These are phyloP conservation scores for Xylaria sp. DNA, from an alignment of 2,329 filamentous ascomycete genomes.

Conservation along the genomic window DNA sequence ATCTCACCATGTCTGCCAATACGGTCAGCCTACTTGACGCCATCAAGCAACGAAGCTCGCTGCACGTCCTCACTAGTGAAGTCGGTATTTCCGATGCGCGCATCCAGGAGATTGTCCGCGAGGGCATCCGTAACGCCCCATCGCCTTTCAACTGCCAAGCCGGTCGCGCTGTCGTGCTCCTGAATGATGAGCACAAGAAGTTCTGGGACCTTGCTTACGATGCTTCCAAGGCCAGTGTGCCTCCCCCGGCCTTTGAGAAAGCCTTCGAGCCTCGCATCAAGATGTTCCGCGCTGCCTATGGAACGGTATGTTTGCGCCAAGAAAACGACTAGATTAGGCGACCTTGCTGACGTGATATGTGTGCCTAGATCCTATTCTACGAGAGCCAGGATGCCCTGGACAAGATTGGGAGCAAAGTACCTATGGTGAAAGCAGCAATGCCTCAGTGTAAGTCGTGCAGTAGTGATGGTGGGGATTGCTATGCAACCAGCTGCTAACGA, in stretches of 20 bases:
- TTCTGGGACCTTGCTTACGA: conserved; percentile 31
- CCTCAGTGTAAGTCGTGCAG: conserved; percentile 28
- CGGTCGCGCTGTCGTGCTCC: conserved; percentile 24
- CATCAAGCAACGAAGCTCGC: conserved; percentile 23
- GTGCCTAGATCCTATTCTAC: conserved; percentile 31
- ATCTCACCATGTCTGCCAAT: conserved; percentile 15
- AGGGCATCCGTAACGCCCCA: conserved; percentile 28
- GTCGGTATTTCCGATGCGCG: conserved; percentile 20
- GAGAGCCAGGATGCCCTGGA: conserved; percentile 32
- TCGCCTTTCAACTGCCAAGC: conserved; percentile 33
- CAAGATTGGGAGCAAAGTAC: not conserved
- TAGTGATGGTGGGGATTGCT: not conserved
- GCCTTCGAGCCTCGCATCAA: conserved; percentile 29
- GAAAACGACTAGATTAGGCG: not conserved
- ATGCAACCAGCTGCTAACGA: not conserved
- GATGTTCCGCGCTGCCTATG: conserved; percentile 31
- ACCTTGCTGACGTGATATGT: not conserved
- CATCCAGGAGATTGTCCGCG: conserved; percentile 29
- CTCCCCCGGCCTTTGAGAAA: conserved; percentile 26
- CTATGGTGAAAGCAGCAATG: conserved; percentile 28
- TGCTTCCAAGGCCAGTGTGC: conserved; percentile 18
- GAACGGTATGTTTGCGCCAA: conserved; percentile 16
- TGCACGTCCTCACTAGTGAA: conserved; percentile 20
- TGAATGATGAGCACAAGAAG: conserved; percentile 29
- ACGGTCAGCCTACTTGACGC: conserved; percentile 20